These are phyloP conservation scores for Suillus americanus DNA, from an alignment of 768 basidiomycete genomes.

Conservation along the genomic window DNA sequence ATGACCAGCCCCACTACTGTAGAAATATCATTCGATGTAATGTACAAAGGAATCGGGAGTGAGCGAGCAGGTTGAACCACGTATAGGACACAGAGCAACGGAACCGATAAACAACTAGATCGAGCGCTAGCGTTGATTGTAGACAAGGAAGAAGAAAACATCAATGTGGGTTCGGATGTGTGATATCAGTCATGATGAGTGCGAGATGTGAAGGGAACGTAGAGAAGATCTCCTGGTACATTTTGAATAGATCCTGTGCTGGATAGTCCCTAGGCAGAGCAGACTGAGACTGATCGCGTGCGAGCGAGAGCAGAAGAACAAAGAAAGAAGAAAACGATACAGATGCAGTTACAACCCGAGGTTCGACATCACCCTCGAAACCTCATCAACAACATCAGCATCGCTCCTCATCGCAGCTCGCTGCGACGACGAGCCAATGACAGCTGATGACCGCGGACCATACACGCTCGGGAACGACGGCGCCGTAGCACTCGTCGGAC, in stretches of 20 bases:
- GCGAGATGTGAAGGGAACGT: slow-evolving; percentile 13
- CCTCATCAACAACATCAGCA: slow-evolving; percentile 57
- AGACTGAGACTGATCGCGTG: slow-evolving; percentile 23
- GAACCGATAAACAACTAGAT: slow-evolving; percentile 17
- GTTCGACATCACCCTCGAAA: slow-evolving; percentile 77
- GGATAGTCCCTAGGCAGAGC: slow-evolving; percentile 13
- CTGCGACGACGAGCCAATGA: slow-evolving; percentile 45
- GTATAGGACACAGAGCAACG: slow-evolving; percentile 5
- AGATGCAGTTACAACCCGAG: slow-evolving; percentile 52
- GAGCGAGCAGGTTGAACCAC: slow-evolving; percentile 5
- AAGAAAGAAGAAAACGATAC: not conserved
- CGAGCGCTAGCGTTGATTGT: slow-evolving; percentile 22
- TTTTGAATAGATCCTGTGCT: slow-evolving; percentile 34
- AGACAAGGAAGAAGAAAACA: slow-evolving; percentile 23
- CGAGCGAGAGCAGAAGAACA: slow-evolving; percentile 12
- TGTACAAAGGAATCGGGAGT: slow-evolving; percentile 32
- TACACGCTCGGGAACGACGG: slow-evolving; percentile 88
- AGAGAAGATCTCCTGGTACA: slow-evolving; percentile 26
- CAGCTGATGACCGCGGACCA: slow-evolving; percentile 55
- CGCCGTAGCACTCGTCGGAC: slow-evolving; percentile 74
- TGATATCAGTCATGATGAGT: slow-evolving; percentile 8
- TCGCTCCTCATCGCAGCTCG: slow-evolving; percentile 42
- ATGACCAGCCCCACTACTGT: slow-evolving; percentile 54
- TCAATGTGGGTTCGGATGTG: slow-evolving; percentile 8
- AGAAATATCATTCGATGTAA: slow-evolving; percentile 48